Evolutionary conservation across 2,329 filamentous ascomycete species (phyloP).

Genomic region (Penicillium sp.): DNA sequence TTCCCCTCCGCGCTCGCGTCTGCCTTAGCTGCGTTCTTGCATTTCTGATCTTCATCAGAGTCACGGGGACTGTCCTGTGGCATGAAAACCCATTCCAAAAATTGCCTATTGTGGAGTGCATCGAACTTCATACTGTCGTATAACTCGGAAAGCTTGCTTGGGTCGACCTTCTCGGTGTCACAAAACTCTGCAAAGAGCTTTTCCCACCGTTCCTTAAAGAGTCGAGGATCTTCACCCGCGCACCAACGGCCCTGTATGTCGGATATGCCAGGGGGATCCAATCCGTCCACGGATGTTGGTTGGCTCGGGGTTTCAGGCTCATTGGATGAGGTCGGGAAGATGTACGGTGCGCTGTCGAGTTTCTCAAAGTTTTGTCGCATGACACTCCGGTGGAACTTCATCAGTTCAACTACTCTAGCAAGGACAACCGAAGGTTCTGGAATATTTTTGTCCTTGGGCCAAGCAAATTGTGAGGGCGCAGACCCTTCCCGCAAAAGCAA

Average conservation of each 20-base stretch:
- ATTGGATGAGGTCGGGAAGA: constrained; percentile 48
- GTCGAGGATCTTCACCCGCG: constrained; percentile 87
- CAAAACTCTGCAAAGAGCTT: constrained; percentile 97
- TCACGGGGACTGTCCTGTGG: constrained; percentile 75
- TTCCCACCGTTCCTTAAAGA: constrained; percentile 97
- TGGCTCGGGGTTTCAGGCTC: constrained; percentile 14
- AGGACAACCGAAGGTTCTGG: constrained; percentile 93
- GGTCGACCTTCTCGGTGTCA: constrained; percentile 95
- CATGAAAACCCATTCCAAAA: constrained; percentile 96
- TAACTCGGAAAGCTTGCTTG: constrained; percentile 95
- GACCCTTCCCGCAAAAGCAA: constrained; percentile 87
- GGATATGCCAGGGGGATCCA: constrained; percentile 54
- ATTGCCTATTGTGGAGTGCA: constrained; percentile 91
- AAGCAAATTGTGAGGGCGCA: constrained; percentile 93
- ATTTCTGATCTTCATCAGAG: constrained; percentile 53
- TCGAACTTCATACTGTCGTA: constrained; percentile 99
- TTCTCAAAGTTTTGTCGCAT: constrained; percentile 93
- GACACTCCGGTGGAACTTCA: constrained; percentile 94
- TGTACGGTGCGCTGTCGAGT: constrained; percentile 63
- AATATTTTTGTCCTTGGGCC: constrained; percentile 79
- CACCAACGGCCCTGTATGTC: constrained; percentile 91
- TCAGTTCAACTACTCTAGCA: constrained; percentile 85
- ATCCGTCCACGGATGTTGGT: constrained; percentile 1
- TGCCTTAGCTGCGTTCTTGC: constrained; percentile 17
- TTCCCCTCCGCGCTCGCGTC: constrained; percentile 22